phyloP scores from a whole-genome alignment of 192 early-diverging fungal genomes.

The Nowakowskiella sp. region DNA sequence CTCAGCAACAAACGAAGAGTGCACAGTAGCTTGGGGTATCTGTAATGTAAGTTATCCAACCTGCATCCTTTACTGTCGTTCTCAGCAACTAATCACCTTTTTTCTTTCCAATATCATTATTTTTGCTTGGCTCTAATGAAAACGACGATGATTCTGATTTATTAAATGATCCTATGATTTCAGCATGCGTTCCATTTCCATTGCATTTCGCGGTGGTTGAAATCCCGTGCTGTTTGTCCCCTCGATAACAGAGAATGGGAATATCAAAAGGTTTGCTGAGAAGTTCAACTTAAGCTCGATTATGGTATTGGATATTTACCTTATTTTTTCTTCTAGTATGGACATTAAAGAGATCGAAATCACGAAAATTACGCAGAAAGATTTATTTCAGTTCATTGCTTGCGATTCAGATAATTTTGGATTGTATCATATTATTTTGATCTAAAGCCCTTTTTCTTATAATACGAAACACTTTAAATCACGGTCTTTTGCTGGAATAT shows the following conservation, averaged over 20 bases:
- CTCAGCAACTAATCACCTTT: neutral
- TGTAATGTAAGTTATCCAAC: conserved; percentile 68
- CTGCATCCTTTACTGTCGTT: conserved; percentile 4
- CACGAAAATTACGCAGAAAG: no score
- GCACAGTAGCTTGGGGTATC: conserved; percentile 93
- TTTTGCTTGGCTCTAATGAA: neutral
- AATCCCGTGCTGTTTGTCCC: conserved; percentile 92
- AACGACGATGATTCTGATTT: conserved; percentile 9
- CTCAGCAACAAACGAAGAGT: conserved; percentile 83
- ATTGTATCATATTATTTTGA: no score
- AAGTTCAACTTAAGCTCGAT: no score
- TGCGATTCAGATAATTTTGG: no score
- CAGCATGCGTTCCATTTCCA: conserved; percentile 99
- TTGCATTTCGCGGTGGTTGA: conserved; percentile 96
- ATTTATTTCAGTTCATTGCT: no score
- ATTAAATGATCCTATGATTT: neutral
- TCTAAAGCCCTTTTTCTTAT: no score
- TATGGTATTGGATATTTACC: no score
- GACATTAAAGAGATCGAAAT: no score
- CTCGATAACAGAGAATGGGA: conserved; percentile 99
- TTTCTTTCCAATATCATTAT: conserved; percentile 5
- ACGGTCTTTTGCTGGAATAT: no score
- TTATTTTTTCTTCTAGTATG: no score
- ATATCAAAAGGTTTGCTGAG: conserved; percentile 93
- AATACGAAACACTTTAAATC: no score